Percentiles rank a stretch among this genome's conserved stretches.
Conservation (phyloP, 805 yeast genomes). For the Starmerella floricola region DNA sequence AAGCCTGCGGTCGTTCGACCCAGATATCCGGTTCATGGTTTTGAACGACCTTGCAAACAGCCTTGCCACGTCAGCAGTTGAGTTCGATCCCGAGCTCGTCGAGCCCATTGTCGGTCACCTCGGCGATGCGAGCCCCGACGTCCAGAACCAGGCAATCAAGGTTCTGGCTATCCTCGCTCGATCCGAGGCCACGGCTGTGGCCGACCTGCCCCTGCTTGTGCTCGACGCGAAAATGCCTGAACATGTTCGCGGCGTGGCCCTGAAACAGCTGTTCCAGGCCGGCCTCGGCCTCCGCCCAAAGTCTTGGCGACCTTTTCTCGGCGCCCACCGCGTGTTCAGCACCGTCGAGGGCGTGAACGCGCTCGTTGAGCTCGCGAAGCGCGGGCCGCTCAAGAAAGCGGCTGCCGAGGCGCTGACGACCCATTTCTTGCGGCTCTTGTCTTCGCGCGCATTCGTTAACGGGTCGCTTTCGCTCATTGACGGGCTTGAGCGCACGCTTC, state of each 20-base stretch:
- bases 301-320: not conserved
- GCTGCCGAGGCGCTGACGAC: not conserved
- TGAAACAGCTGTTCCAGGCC: conserved; percentile 4
- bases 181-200: conserved; percentile 12
- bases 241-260: conserved; percentile 8
- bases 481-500: conserved; percentile 21
- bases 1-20: conserved; percentile 37
- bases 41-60: conserved; percentile 40
- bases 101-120: conserved; percentile 36
- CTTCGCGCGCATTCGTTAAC: not conserved
- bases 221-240: conserved; percentile 24
- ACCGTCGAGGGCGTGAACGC: conserved; percentile 8
- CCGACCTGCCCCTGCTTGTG: conserved; percentile 18
- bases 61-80: conserved; percentile 25
- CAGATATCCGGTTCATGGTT: conserved; percentile 79
- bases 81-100: conserved; percentile 26
- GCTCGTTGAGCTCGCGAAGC: conserved; percentile 1
- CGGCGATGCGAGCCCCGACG: conserved; percentile 55
- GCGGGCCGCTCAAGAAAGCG: not conserved
- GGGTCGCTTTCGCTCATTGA: too few relatives aligned
- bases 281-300: conserved; percentile 22
- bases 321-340: not conserved
- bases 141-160: conserved; percentile 60
- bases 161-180: conserved; percentile 36
- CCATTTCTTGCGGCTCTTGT: not conserved